Evolutionary conservation across 2,329 filamentous ascomycete genomes (phyloP).

Genomic region (Tolypocladium inflatum): DNA sequence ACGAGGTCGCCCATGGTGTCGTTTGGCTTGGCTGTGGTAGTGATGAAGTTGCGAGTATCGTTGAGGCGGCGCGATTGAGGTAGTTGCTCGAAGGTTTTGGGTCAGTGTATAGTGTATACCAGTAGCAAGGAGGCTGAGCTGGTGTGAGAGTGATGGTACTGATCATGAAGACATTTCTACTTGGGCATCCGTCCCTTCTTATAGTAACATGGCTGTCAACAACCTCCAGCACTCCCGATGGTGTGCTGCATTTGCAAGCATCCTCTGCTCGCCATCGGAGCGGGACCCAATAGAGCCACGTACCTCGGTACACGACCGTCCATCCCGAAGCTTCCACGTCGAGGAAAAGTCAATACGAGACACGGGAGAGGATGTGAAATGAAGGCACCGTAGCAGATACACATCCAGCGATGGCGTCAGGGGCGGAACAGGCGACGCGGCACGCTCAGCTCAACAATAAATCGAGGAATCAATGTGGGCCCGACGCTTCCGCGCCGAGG

Average conservation of each 20-base stretch:
- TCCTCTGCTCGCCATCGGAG: not conserved
- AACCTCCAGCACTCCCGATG: not conserved
- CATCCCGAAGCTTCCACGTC: not conserved
- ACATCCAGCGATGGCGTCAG: not conserved
- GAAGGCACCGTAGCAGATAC: not conserved
- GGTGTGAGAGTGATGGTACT: not conserved
- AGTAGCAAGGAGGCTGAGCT: not conserved
- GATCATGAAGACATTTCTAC: not conserved
- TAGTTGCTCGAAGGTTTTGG: not conserved
- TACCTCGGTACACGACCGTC: too few relatives aligned
- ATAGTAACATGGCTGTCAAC: not conserved
- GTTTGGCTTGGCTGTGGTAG: not conserved
- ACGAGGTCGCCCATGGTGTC: conserved; percentile 1
- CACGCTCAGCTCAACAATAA: too few relatives aligned
- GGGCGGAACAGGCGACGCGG: too few relatives aligned
- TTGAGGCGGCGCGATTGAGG: not conserved
- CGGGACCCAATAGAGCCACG: too few relatives aligned
- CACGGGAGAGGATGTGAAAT: not conserved
- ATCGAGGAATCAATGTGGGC: not conserved
- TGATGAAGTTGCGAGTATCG: not conserved
- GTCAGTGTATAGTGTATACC: not conserved
- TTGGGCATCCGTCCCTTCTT: not conserved
- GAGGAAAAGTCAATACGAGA: too few relatives aligned
- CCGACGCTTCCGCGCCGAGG: not conserved
- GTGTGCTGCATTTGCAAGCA: not conserved